Evolutionary conservation across 345 rosid genomes (phyloP).

Genomic region (Odontarrhena argentea): DNA sequence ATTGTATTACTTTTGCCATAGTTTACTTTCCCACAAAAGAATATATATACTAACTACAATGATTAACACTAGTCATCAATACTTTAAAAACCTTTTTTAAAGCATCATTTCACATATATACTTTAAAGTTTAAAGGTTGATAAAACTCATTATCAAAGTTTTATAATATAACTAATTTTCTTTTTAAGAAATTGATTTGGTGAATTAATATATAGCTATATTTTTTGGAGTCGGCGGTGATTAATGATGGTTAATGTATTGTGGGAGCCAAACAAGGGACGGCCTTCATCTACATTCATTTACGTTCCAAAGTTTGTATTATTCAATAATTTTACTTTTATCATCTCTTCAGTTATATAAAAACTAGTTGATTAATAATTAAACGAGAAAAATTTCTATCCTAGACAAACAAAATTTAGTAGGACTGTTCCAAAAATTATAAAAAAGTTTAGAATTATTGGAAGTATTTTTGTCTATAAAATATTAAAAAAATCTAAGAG

Average conservation of each 20-base stretch:
- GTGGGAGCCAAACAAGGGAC: slow-evolving; percentile 19
- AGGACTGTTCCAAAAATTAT: background rate
- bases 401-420: too few species aligned
- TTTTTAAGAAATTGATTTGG: background rate
- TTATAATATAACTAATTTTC: background rate
- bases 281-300: background rate
- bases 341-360: too few species aligned
- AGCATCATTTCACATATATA: background rate
- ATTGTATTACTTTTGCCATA: too few species aligned
- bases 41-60: background rate
- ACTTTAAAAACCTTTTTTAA: background rate
- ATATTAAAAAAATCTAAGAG: background rate
- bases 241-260: background rate
- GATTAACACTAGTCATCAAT: background rate
- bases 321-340: too few species aligned
- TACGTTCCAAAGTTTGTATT: too few species aligned
- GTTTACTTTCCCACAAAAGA: background rate
- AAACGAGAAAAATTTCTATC: too few species aligned
- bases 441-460: background rate
- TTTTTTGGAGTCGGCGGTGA: background rate
- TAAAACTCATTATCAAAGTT: too few species aligned
- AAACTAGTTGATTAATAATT: too few species aligned
- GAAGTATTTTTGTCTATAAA: background rate
- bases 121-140: background rate
- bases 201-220: background rate